Evolutionary conservation across 192 early-diverging fungal genomes (phyloP), one percentile per base, ranked within the genome.

Genomic region (Haplosporangium gracile): DNA sequence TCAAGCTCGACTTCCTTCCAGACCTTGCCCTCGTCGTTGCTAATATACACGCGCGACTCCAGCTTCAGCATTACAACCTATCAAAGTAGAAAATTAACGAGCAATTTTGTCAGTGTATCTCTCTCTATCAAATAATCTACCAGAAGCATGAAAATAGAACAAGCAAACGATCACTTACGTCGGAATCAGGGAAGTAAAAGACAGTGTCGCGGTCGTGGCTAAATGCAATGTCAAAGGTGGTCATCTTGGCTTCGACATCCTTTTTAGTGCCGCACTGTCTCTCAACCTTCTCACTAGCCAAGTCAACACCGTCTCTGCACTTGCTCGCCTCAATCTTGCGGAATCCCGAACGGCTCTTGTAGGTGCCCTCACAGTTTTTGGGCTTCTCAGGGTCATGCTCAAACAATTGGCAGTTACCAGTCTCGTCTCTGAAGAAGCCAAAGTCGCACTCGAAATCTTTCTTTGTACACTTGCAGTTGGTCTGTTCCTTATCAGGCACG

Each of bases 381-480:
- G 97, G 97, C 82, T 94, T 93, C 18, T 93, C 87, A 11, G 97
- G 96, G 76, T 99, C 96, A 22, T 85, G 91, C 11, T 94, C 95
- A 69, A 93, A 91, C 13, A 92, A 87, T 6, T 89, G 90, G 74
- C 97, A 97, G 57, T 92, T 78, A 53, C 94, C 94, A 22, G 93
- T 83, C 40, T 88, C 91, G 72, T 96, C 90, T 40, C 90, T 92
- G 91, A 94, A 98, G 82, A 96, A 99, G 15, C 93, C 92, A 90
- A 93, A 91, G 55, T 95, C 97, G 82, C 98, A 99, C 92, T 98
- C 97, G 82, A 89, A 99, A 89, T 99, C 98, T 29, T 83, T 88
- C 5, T 92, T 79, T 4, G 92, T 90, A 85, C 98, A 99, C 80
- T 90, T 83, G 88, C 98, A 99, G 38, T 84, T 79, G 38, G 93